phyloP scores from a whole-genome alignment of 495 filamentous ascomycete genomes.

The Penicillium maclennaniae region DNA sequence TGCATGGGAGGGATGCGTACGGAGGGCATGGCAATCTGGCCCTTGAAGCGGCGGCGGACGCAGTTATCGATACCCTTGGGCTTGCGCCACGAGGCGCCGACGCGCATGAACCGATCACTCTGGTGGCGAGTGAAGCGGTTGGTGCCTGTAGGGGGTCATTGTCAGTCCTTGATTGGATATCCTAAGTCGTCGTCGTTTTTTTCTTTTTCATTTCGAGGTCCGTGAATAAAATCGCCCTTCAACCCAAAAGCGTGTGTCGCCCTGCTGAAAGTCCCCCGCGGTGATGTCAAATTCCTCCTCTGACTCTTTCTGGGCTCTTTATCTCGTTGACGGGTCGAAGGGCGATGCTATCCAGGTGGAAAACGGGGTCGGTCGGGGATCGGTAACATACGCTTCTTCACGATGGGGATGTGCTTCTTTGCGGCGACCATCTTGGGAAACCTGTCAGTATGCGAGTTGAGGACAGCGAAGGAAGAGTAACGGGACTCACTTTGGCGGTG shows the following conservation, averaged over 20 bases:
- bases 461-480: slow-evolving; percentile 3
- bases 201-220: background rate
- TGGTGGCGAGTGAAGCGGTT: slow-evolving; percentile 94
- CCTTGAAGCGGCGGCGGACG: slow-evolving; percentile 89
- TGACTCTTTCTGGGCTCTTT: slow-evolving; percentile 8
- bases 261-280: background rate
- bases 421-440: slow-evolving; percentile 83
- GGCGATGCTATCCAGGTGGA: slow-evolving; percentile 24
- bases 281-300: slow-evolving; percentile 1
- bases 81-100: slow-evolving; percentile 89
- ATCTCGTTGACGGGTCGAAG: slow-evolving; percentile 16
- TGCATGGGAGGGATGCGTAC: slow-evolving; percentile 53
- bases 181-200: slow-evolving; percentile 2
- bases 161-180: slow-evolving; percentile 29
- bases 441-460: slow-evolving; percentile 18
- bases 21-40: slow-evolving; percentile 93
- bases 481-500: slow-evolving; percentile 44
- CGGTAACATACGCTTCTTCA: slow-evolving; percentile 92
- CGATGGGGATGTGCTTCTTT: slow-evolving; percentile 98
- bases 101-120: slow-evolving; percentile 90
- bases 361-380: slow-evolving; percentile 15
- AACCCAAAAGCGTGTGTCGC: slow-evolving; percentile 3
- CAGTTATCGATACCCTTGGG: slow-evolving; percentile 98
- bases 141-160: slow-evolving; percentile 55
- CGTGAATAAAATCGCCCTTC: slow-evolving; percentile 19